A percentile compares a stretch with the other conserved stretches of the same genome.
Conservation (phyloP, 2,329 filamentous ascomycete genomes). For the Clonostachys solani region DNA sequence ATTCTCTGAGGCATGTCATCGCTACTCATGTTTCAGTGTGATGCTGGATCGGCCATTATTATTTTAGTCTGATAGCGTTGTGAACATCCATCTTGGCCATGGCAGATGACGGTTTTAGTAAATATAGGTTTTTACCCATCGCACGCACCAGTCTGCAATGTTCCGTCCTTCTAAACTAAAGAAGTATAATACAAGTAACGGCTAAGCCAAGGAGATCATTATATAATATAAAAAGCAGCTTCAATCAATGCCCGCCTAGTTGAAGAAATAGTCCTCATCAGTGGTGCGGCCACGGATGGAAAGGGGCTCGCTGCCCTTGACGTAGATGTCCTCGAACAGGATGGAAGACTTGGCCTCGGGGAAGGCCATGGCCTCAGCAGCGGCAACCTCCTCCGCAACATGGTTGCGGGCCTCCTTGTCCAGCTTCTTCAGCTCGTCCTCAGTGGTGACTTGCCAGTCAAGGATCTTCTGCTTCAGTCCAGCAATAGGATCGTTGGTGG, state of each 20-base stretch:
- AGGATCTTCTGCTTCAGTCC: conserved; percentile 97
- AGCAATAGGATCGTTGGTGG: conserved; percentile 96
- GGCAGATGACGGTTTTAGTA: too few species aligned
- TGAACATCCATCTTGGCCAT: too few species aligned
- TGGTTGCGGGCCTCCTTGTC: conserved; percentile 87
- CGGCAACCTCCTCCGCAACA: conserved; percentile 86
- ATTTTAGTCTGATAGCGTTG: too few species aligned
- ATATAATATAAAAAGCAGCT: conserved; percentile 5
- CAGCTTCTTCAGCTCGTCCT: conserved; percentile 93
- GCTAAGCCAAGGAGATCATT: conserved; percentile 23
- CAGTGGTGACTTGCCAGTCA: conserved; percentile 86
- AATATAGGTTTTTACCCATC: too few species aligned
- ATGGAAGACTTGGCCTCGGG: conserved; percentile 79
- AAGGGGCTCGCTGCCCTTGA: conserved; percentile 78
- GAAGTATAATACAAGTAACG: conserved; percentile 20
- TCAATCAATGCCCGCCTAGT: conserved; percentile 23
- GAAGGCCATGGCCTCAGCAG: conserved; percentile 80
- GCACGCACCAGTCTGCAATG: neutral
- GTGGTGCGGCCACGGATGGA: conserved; percentile 83
- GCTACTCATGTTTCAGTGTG: neutral
- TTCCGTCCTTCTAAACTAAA: conserved; percentile 3
- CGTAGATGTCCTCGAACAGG: conserved; percentile 96
- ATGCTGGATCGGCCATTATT: too few species aligned
- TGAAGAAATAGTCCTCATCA: conserved; percentile 95
- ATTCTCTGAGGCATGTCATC: neutral